Base-by-base conservation (phyloP, 495 filamentous ascomycete genomes). In the Hypomontagnella monticulosa region DNA sequence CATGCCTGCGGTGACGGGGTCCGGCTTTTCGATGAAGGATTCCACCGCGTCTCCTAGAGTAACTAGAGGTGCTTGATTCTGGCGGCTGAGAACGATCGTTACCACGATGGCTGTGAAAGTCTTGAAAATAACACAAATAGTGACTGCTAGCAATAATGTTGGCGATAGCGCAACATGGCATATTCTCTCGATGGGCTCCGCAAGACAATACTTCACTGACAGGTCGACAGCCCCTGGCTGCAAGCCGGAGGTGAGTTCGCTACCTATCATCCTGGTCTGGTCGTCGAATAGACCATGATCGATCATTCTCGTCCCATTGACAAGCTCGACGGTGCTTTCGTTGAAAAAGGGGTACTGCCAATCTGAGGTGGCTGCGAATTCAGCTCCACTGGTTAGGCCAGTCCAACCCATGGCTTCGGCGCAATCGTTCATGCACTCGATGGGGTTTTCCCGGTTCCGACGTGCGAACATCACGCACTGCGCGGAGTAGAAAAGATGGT, bases 1-100 rank as follows among this genome's bases (percentile, higher is more conserved):
- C 56, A 75, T 70, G 0, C 74, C 74, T 0, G 19, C 43, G 4
- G 80, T 84, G 1, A 64, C 71, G 3, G 27, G 36, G 50, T 85
- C 83, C 0, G 79, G 78, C 0, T 38, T 61, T 0, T 73, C 61
- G 5, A 88, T 66, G 57, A 85, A 86, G 0, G 76, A 80, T 4
- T 71, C 63, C 8, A 87, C 67, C 6, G 82, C 81, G 70, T 88
- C 84, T 5, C 85, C 85, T 1, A 84, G 41, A 0, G 80, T 86
- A 0, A 83, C 69, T 1, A 87, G 64, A 0, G 78, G 75, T 4
- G 74, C 62, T 10, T 76, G 57, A 44, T 52, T 65, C 10, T 14
- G 61, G 57, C 23, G 71, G 36, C 18, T 62, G 2, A 75, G 57
- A 38, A 82, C 70, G 4, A 68, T 37, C 1, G 71, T 64, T 5